Evolutionary conservation across 805 yeast species (phyloP).

Genomic region (Ogataea siamensis): DNA sequence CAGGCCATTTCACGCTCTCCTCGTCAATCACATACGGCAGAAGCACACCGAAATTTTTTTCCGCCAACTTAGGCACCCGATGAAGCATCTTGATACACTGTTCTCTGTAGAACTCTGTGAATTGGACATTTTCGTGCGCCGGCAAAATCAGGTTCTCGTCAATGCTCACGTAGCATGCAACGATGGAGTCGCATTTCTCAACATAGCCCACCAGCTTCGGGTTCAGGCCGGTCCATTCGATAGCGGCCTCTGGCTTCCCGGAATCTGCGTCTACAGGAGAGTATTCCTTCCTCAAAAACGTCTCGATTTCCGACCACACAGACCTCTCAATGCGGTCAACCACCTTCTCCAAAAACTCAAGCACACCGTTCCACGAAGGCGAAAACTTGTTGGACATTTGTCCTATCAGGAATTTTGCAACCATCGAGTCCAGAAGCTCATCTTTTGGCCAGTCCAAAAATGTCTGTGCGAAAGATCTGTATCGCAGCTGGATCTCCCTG

Average conservation of each 20-base stretch:
- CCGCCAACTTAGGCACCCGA: conserved; percentile 66
- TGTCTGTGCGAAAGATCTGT: conserved; percentile 53
- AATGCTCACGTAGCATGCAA: conserved; percentile 35
- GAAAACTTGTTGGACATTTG: conserved; percentile 70
- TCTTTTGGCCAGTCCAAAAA: conserved; percentile 35
- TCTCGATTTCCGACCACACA: conserved; percentile 55
- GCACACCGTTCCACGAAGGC: conserved; percentile 81
- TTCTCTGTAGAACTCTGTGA: conserved; percentile 47
- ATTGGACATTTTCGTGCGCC: conserved; percentile 37
- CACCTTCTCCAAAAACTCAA: conserved; percentile 54
- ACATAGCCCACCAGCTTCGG: conserved; percentile 43
- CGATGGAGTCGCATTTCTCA: conserved; percentile 27
- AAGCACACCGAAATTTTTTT: conserved; percentile 53
- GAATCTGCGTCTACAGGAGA: not conserved
- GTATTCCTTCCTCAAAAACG: conserved; percentile 31
- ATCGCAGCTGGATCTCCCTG: conserved; percentile 70
- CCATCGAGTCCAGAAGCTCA: conserved; percentile 29
- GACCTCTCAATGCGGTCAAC: conserved; percentile 39
- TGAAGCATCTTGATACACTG: conserved; percentile 58
- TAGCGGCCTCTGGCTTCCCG: not conserved
- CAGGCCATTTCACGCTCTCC: conserved; percentile 34
- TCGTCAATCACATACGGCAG: conserved; percentile 53
- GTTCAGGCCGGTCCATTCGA: conserved; percentile 40
- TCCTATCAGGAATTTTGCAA: conserved; percentile 61
- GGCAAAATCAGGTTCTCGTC: conserved; percentile 38